Percentiles rank a stretch among this genome's conserved stretches.
phyloP scores from a whole-genome alignment of 2,329 filamentous ascomycete genomes.

The Hypoxylon sp. region DNA sequence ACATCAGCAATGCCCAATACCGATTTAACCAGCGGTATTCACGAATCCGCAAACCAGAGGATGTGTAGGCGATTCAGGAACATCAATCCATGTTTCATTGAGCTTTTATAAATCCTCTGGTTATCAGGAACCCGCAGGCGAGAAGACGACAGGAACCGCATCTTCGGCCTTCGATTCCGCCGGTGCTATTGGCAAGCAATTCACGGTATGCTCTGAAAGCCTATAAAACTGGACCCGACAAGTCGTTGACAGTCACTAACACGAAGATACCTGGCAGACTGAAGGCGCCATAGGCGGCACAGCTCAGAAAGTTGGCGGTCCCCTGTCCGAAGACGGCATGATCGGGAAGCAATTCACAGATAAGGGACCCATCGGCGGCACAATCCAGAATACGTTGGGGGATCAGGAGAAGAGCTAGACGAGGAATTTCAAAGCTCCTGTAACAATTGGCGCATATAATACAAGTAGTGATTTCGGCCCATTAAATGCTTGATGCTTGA shows the following conservation, averaged over 20 bases:
- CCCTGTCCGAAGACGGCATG: not conserved
- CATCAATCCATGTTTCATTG: not conserved
- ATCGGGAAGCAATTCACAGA: slow-evolving; percentile 3
- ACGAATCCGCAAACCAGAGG: not conserved
- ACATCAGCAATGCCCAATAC: not conserved
- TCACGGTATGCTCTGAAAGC: not conserved
- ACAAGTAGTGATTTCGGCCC: too few relatives aligned
- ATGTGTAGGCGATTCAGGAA: not conserved
- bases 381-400: not conserved
- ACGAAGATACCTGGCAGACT: not conserved
- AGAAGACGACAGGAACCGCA: not conserved
- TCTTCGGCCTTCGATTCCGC: not conserved
- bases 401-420: slow-evolving; percentile 1
- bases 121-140: not conserved
- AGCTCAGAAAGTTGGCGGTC: not conserved
- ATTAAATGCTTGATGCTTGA: too few relatives aligned
- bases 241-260: not conserved
- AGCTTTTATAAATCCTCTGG: not conserved
- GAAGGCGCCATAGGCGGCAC: not conserved
- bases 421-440: not conserved
- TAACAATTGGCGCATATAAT: not conserved
- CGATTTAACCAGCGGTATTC: not conserved
- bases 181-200: not conserved
- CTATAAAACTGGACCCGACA: not conserved
- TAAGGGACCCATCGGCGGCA: not conserved